A percentile compares a stretch with the other conserved stretches of the same genome.
These are phyloP conservation scores for Aspergillus coremiiformis DNA, from an alignment of 495 filamentous ascomycete species.

Conservation along the genomic window DNA sequence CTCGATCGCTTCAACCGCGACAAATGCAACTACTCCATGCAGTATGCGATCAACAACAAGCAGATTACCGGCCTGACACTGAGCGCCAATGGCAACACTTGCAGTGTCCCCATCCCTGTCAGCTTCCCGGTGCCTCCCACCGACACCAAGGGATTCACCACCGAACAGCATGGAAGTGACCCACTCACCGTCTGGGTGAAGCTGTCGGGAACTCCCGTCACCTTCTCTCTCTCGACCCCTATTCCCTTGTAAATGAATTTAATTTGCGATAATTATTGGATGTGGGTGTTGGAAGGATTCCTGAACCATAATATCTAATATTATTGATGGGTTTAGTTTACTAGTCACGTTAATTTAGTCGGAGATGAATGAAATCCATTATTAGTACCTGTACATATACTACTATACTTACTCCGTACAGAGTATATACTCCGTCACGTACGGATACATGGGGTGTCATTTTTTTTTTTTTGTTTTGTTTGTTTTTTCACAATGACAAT, in stretches of 20 bases:
- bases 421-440: too few relatives aligned
- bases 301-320: neutral
- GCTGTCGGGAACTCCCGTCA: slow-evolving; percentile 45
- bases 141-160: slow-evolving; percentile 36
- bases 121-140: slow-evolving; percentile 44
- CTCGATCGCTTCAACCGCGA: slow-evolving; percentile 47
- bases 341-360: too few relatives aligned
- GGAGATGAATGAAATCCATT: neutral
- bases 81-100: slow-evolving; percentile 44
- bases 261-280: neutral
- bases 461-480: too few relatives aligned
- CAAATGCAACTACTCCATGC: slow-evolving; percentile 44
- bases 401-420: too few relatives aligned
- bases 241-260: slow-evolving; percentile 14
- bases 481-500: too few relatives aligned
- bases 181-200: slow-evolving; percentile 53
- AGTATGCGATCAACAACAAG: slow-evolving; percentile 34
- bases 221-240: slow-evolving; percentile 42
- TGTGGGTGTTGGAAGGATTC: neutral
- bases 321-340: neutral
- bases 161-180: slow-evolving; percentile 51
- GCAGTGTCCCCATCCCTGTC: slow-evolving; percentile 46
- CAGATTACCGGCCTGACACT: slow-evolving; percentile 48
- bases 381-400: neutral
- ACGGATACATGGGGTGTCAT: too few relatives aligned